These are phyloP conservation scores for Cercospora sesami DNA, from an alignment of 2,329 filamentous ascomycete species.

Conservation along the genomic window DNA sequence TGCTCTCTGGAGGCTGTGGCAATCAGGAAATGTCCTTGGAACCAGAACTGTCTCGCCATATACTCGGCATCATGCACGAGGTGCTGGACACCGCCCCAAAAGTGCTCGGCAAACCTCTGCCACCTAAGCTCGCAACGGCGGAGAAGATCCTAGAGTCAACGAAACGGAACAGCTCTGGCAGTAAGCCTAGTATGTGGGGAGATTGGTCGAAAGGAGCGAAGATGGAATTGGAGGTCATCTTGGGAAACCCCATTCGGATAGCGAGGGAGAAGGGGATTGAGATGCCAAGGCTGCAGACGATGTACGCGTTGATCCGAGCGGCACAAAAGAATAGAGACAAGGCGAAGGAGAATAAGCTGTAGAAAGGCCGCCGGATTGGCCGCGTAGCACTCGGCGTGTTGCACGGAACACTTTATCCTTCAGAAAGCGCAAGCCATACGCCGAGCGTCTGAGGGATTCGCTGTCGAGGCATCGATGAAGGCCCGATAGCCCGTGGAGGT, in stretches of 20 bases:
- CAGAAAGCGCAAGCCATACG: constrained; percentile 1
- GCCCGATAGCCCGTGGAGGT: not conserved
- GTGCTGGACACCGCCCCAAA: constrained; percentile 64
- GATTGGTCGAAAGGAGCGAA: constrained; percentile 67
- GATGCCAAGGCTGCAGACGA: constrained; percentile 65
- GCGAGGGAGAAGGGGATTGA: constrained; percentile 63
- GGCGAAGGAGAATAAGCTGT: constrained; percentile 31
- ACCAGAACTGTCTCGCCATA: constrained; percentile 61
- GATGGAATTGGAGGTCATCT: constrained; percentile 70
- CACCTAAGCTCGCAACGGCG: constrained; percentile 59
- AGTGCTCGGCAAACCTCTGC: constrained; percentile 63
- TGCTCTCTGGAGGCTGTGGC: constrained; percentile 63
- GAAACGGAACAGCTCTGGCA: constrained; percentile 61
- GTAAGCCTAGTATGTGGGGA: constrained; percentile 64
- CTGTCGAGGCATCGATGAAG: not conserved
- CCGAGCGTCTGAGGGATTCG: not conserved
- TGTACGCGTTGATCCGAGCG: constrained; percentile 66
- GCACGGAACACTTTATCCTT: not conserved
- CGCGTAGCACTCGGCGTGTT: not conserved
- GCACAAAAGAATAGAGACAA: constrained; percentile 57
- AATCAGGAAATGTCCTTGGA: constrained; percentile 68
- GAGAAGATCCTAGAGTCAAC: constrained; percentile 65
- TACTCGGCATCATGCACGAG: constrained; percentile 68
- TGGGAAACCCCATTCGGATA: constrained; percentile 69
- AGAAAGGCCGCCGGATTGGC: not conserved